phyloP scores from a whole-genome alignment of 805 yeast species.

The Wickerhamomyces mucosus region DNA sequence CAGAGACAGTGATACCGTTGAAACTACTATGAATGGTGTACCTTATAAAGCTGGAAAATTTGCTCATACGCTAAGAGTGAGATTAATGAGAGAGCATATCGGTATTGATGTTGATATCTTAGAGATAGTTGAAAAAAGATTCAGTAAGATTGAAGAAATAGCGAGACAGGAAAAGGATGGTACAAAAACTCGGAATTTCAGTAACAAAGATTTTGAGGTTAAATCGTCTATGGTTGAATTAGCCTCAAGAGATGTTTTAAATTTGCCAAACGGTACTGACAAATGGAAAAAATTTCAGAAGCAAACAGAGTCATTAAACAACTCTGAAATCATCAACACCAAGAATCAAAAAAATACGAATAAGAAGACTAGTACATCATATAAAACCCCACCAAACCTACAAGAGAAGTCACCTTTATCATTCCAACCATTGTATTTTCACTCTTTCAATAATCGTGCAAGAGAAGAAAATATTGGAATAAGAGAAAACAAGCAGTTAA shows the following conservation, averaged over 20 bases:
- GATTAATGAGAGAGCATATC: conserved; percentile 93
- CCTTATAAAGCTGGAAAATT: conserved; percentile 78
- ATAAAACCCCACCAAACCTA: conserved; percentile 3
- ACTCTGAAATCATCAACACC: conserved; percentile 8
- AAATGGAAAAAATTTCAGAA: conserved; percentile 30
- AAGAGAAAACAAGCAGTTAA: conserved; percentile 70
- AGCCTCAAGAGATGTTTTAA: conserved; percentile 60
- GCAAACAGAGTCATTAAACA: not conserved
- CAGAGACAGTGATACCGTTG: conserved; percentile 68
- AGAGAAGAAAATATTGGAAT: conserved; percentile 83
- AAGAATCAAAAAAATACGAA: conserved; percentile 14
- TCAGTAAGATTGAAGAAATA: conserved; percentile 30
- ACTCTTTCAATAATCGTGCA: conserved; percentile 79
- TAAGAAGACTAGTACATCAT: conserved; percentile 10
- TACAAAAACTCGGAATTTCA: conserved; percentile 36
- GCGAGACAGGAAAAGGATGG: conserved; percentile 22
- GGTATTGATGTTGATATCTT: conserved; percentile 87
- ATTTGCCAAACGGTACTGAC: conserved; percentile 35
- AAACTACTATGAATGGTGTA: conserved; percentile 67
- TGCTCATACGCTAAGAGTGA: conserved; percentile 79
- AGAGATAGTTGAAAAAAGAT: conserved; percentile 72
- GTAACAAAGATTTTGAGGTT: conserved; percentile 22
- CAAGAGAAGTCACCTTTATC: conserved; percentile 14
- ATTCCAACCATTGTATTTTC: conserved; percentile 18
- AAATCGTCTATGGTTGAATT: conserved; percentile 68